Conservation (phyloP, 768 basidiomycete genomes). For the Coprinopsis marcescibilis region DNA sequence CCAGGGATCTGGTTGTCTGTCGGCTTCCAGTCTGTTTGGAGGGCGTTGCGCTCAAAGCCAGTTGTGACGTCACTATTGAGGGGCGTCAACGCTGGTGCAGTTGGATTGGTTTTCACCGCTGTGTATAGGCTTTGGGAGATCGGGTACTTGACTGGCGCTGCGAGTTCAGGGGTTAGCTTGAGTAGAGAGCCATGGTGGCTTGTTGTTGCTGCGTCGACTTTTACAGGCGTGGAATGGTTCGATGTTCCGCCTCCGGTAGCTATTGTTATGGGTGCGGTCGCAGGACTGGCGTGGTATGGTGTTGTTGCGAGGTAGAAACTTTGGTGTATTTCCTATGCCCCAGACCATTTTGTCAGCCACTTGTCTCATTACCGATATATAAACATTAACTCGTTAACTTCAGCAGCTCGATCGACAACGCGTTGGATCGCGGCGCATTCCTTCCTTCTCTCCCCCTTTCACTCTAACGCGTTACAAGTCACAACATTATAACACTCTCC, state of each 20-base stretch:
- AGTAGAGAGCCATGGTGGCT: constrained; percentile 44
- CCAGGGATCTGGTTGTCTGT: constrained; percentile 38
- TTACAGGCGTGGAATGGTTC: constrained; percentile 38
- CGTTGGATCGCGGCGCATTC: too few species aligned
- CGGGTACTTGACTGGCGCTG: constrained; percentile 26
- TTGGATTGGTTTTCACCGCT: constrained; percentile 37
- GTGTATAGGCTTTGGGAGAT: constrained; percentile 36
- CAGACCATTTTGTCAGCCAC: too few species aligned
- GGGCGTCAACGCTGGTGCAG: constrained; percentile 37
- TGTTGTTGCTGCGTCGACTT: constrained; percentile 33
- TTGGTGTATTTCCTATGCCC: too few species aligned
- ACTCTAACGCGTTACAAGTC: too few species aligned
- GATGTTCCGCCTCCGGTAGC: constrained; percentile 31
- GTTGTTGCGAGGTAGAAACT: constrained; percentile 21
- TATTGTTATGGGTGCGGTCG: constrained; percentile 33
- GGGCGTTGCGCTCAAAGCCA: constrained; percentile 23
- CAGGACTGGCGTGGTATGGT: constrained; percentile 40
- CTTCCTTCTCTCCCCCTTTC: too few species aligned
- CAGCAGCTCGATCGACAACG: too few species aligned
- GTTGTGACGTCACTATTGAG: constrained; percentile 27
- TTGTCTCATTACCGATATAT: too few species aligned
- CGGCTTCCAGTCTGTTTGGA: constrained; percentile 32
- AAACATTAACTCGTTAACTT: too few species aligned
- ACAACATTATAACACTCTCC: too few species aligned
- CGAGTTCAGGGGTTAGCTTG: constrained; percentile 24